These are phyloP conservation scores for Tuctoria greenei DNA, from an alignment of 176 grass and related monocot species.

Conservation along the genomic window DNA sequence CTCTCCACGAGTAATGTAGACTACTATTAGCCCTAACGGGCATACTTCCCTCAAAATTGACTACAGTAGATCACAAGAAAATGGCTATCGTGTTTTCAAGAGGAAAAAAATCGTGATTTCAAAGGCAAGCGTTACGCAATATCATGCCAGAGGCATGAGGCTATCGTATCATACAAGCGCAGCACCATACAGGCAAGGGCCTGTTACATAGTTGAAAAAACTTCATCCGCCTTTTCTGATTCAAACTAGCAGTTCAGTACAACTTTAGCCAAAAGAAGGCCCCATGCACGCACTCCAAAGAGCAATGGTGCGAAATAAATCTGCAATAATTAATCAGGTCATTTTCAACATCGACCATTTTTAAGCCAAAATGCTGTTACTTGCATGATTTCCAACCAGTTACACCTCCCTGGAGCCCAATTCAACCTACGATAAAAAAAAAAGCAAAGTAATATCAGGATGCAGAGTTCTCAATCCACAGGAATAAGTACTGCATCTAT, in stretches of 20 bases:
- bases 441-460: slow-evolving; percentile 3
- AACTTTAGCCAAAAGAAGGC: slow-evolving; percentile 30
- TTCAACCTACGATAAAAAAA: slow-evolving; percentile 29
- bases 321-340: slow-evolving; percentile 41
- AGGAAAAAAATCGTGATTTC: no score
- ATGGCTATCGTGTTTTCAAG: no score
- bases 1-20: no score
- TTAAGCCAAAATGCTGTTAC: slow-evolving; percentile 23
- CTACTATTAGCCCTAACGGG: no score
- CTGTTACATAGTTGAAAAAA: slow-evolving; percentile 40
- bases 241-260: slow-evolving; percentile 28
- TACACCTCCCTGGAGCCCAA: slow-evolving; percentile 13
- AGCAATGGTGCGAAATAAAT: slow-evolving; percentile 48
- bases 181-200: slow-evolving; percentile 27
- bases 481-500: not conserved
- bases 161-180: slow-evolving; percentile 9
- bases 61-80: no score
- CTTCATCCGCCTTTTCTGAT: slow-evolving; percentile 29
- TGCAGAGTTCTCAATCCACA: not conserved
- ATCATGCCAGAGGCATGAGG: not conserved
- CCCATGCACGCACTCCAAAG: not conserved
- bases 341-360: slow-evolving; percentile 23
- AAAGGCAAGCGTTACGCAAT: no score
- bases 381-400: slow-evolving; percentile 9
- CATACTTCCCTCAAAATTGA: no score